Percentiles rank a stretch among this genome's conserved stretches.
Evolutionary conservation across 306 rosid species (phyloP).

Genomic region (Prunus campanulata): DNA sequence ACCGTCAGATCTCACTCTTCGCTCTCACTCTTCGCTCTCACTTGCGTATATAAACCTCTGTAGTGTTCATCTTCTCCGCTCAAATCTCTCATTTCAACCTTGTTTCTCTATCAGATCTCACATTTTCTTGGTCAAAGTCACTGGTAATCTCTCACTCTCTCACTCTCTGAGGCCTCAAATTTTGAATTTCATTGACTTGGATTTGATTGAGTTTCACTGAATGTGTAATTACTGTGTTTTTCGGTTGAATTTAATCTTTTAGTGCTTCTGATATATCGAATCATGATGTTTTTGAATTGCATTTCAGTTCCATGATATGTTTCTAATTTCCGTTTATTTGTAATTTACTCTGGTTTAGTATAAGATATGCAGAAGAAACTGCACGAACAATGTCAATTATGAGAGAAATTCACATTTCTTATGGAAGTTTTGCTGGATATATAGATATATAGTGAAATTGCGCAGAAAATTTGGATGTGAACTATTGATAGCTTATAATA

Average conservation of each 20-base stretch:
- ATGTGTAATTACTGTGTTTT: background rate
- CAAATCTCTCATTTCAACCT: background rate
- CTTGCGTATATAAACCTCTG: conserved; percentile 27
- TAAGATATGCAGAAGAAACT: too few species aligned
- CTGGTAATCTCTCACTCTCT: background rate
- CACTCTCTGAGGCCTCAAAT: conserved; percentile 4
- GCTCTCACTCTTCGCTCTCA: conserved; percentile 4
- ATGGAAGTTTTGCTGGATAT: too few species aligned
- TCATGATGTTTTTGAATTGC: too few species aligned
- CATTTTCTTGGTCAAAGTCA: background rate
- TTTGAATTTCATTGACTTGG: background rate
- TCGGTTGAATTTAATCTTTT: background rate
- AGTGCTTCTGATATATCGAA: background rate
- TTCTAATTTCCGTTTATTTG: too few species aligned
- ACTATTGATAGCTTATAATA: too few species aligned
- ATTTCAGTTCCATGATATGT: too few species aligned
- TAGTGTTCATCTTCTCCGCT: background rate
- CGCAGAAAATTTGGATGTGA: too few species aligned
- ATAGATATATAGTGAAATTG: too few species aligned
- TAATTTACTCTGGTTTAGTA: too few species aligned
- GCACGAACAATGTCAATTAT: too few species aligned
- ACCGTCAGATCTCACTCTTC: conserved; percentile 20
- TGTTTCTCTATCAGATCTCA: background rate
- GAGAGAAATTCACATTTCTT: too few species aligned
- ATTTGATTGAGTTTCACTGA: background rate